These are phyloP conservation scores for Saccharomyces hybrid DNA, from an alignment of 1,139 yeast species.

Conservation along the genomic window DNA sequence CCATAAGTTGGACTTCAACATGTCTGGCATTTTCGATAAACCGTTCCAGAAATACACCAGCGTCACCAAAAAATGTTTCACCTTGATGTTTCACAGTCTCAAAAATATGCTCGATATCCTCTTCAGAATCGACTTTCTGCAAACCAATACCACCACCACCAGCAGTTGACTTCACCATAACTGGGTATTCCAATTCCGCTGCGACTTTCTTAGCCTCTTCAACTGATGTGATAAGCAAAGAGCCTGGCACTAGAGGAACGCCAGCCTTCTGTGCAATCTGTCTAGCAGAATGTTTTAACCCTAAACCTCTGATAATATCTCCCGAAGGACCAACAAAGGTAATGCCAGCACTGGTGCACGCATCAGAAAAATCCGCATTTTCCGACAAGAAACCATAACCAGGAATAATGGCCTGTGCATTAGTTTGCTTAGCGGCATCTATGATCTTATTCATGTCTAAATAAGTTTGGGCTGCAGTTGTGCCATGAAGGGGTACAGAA, in stretches of 20 bases:
- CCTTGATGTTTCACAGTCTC: constrained; percentile 93
- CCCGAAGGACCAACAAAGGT: constrained; percentile 94
- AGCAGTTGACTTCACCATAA: constrained; percentile 95
- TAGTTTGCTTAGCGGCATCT: constrained; percentile 71
- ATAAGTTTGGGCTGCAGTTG: constrained; percentile 84
- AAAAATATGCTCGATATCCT: constrained; percentile 74
- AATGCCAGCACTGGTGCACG: constrained; percentile 73
- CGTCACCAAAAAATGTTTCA: constrained; percentile 81
- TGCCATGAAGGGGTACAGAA: constrained; percentile 70
- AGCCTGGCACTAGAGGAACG: constrained; percentile 94
- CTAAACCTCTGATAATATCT: constrained; percentile 80
- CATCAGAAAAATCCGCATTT: constrained; percentile 90
- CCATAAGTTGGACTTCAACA: constrained; percentile 93
- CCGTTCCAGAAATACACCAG: constrained; percentile 90
- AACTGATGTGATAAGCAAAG: constrained; percentile 64
- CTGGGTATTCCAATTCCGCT: constrained; percentile 73
- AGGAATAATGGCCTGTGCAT: constrained; percentile 89
- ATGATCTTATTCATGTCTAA: constrained; percentile 77
- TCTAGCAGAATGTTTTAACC: constrained; percentile 93
- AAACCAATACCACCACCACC: constrained; percentile 99
- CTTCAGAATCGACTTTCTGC: constrained; percentile 79
- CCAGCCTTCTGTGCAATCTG: constrained; percentile 81
- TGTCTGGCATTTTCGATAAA: constrained; percentile 92
- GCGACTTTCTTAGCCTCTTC: constrained; percentile 74
- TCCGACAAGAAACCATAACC: constrained; percentile 96